Percentiles rank a stretch among this genome's conserved stretches.
These are phyloP conservation scores for Scytalidium lignicola DNA, from an alignment of 2,329 filamentous ascomycete genomes.

Conservation along the genomic window DNA sequence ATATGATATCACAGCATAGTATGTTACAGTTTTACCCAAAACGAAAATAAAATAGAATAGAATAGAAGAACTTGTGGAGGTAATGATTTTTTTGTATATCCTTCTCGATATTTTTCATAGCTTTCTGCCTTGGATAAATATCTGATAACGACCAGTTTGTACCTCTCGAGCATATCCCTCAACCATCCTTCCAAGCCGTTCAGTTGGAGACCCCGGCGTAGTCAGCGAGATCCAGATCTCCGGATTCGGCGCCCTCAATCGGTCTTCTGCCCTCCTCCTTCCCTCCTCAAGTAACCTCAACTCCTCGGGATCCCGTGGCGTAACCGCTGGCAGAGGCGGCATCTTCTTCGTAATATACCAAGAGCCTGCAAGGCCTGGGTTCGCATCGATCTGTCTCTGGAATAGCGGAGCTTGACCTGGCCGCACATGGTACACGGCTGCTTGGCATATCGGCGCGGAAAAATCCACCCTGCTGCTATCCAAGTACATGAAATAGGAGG, in stretches of 20 bases:
- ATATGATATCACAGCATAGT: neutral
- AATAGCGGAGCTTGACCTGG: neutral
- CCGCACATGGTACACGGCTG: conserved; percentile 1
- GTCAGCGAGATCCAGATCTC: neutral
- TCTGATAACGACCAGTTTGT: neutral
- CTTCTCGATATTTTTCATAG: neutral
- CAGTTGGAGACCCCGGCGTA: neutral
- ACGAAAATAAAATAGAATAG: too few species aligned
- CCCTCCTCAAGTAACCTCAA: neutral
- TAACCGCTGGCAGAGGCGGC: neutral
- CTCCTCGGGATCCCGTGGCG: conserved; percentile 1
- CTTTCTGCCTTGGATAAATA: neutral
- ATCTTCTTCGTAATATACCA: conserved; percentile 1
- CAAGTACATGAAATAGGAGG: neutral
- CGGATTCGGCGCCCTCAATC: neutral
- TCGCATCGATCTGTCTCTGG: conserved; percentile 1
- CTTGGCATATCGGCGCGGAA: neutral
- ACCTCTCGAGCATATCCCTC: neutral
- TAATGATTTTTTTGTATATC: too few species aligned
- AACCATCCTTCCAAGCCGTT: neutral
- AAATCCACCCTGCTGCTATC: conserved; percentile 3
- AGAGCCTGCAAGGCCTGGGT: neutral
- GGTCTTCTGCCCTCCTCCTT: neutral
- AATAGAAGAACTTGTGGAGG: too few species aligned
- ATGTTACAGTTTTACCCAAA: too few species aligned